Conservation (phyloP, 1,284 basidiomycete species). For the Cerioporus squamosus region DNA sequence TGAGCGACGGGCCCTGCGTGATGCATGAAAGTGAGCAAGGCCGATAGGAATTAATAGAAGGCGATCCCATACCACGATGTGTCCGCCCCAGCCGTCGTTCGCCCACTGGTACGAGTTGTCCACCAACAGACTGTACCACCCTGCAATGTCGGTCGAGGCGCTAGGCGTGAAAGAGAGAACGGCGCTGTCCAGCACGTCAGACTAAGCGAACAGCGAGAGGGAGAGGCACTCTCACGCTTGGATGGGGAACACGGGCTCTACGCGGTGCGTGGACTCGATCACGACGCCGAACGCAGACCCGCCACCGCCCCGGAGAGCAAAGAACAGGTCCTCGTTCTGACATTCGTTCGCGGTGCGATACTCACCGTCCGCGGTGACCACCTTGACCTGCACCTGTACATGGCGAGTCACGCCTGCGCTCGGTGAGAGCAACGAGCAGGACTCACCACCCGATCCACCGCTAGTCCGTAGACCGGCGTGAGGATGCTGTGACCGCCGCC, state of each 20-base stretch:
- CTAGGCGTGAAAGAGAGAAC: conserved; percentile 21
- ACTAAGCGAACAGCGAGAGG: neutral
- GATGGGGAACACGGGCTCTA: conserved; percentile 31
- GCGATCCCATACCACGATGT: conserved; percentile 37
- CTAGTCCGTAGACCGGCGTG: conserved; percentile 39
- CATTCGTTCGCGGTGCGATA: conserved; percentile 37
- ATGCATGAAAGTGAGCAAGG: neutral
- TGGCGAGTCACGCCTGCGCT: no score
- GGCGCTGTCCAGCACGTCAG: conserved; percentile 16
- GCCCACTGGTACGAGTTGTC: conserved; percentile 45
- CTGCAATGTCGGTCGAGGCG: conserved; percentile 14
- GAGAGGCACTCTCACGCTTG: conserved; percentile 28
- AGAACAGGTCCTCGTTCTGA: conserved; percentile 42
- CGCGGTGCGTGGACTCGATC: conserved; percentile 32
- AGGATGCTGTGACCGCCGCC: conserved; percentile 55
- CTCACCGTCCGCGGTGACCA: conserved; percentile 37
- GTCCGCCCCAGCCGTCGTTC: conserved; percentile 58
- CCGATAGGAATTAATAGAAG: neutral
- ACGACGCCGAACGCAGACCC: conserved; percentile 38
- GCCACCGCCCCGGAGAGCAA: conserved; percentile 31
- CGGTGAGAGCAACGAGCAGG: no score
- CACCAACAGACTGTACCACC: conserved; percentile 35
- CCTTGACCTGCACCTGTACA: conserved; percentile 23
- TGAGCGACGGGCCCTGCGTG: conserved; percentile 13
- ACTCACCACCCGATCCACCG: conserved; percentile 43